Base-by-base conservation (phyloP, 2,329 filamentous ascomycete species). In the Pestalotiopsis sp. region DNA sequence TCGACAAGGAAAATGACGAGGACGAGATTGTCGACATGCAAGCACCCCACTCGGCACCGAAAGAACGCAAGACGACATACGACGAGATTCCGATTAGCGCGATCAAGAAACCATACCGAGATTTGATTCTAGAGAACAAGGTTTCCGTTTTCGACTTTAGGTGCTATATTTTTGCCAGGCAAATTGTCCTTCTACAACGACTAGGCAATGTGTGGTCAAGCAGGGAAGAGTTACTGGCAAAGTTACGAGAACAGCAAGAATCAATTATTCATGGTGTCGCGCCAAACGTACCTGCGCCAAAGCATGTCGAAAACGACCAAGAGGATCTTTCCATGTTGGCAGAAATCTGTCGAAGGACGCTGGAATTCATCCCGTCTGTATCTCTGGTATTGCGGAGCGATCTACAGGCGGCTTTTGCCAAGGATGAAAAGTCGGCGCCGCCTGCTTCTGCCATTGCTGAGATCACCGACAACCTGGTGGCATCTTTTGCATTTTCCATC, bases 81-180 rank as follows among this genome's bases (percentile, higher is more conserved):
- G 84, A 87, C 69, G 87, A 90, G 61, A 90, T 91, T 62, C 85
- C 89, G 31, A 87, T 92, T 71, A 88, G 86, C 71, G 83, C 89
- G 11, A 85, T 87, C 1, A 90, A 89, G 71, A 97, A 97, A 78
- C 88, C 93, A 1, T 99, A 98, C 77, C 90, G 95, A 65, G 94
- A 97, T 68, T 89, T 97, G 74, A 99, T 99, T 63, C 84, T 99
- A 52, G 92, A 93, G 14, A 99, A 97, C 81, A 93, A 97, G 72
- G 97, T 99, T 45, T 99, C 96, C 0, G 86, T 97, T 2, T 98
- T 98, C 76, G 96, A 99, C 79, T 98, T 99, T 78, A 88, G 93
- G 64, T 93, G 92, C 73, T 99, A 99, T 78, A 90, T 99, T 13
- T 99, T 98, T 79, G 91, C 94, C 3, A 89, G 96, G 27, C 95